Evolutionary conservation across 2,329 filamentous ascomycete species (phyloP), one percentile per base, ranked within the genome.

Genomic region (Plectosphaerella cucumerina): DNA sequence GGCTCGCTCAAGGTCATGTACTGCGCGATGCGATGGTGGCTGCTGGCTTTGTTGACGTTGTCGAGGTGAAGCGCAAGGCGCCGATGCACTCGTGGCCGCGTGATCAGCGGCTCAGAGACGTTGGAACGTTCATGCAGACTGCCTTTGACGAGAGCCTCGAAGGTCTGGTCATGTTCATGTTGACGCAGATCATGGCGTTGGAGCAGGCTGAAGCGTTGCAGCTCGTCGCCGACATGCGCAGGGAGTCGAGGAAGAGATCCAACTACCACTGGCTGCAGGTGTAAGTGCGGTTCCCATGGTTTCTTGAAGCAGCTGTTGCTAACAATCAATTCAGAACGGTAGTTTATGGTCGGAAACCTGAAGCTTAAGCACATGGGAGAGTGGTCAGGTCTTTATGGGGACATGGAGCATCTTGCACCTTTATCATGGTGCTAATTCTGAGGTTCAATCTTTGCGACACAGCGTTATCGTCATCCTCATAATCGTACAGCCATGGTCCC

Each of bases 181-280:
- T 65, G 14, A 60, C 53, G 12, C 58, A 62, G 41, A 52, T 67
- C 9, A 56, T 65, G 56, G 56, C 58, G 15, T 63, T 60, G 62
- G 56, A 59, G 15, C 56, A 59, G 20, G 50, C 49, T 2, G 53
- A 60, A 20, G 56, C 62, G 3, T 57, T 61, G 46, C 43, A 57
- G 0, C 60, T 65, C 9, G 51, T 62, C 2, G 52, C 56, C 15
- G 54, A 60, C 26, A 65, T 63, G 57, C 56, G 62, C 14, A 45
- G 37, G 12, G 53, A 53, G 23, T 23, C 48, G 5, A 50, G 48
- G 42, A 55, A 42, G 4, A 55, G 35, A 35, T 33, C 44, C 3
- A 53, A 53, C 33, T 50, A 47, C 42, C 22, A 21, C 3, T 55
- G 46, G 26, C 50, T 46, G 10, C 50, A 55, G 34, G 50, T 49